phyloP scores from a whole-genome alignment of 78 protist genomes.

The Pigoraptor vietnamica region DNA sequence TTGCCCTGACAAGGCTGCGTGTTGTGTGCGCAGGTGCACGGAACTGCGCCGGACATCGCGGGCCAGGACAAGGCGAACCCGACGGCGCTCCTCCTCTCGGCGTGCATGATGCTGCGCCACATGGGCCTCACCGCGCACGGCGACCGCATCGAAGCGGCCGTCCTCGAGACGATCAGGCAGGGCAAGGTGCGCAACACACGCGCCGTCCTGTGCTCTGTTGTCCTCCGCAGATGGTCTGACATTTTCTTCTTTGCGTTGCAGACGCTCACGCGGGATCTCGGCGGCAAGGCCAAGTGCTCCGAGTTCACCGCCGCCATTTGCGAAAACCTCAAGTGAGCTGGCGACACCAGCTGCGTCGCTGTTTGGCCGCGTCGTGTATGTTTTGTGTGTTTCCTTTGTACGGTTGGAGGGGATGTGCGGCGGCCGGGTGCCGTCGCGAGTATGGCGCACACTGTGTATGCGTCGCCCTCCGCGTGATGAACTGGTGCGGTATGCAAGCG shows the following conservation, averaged over 20 bases:
- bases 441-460: too few species aligned
- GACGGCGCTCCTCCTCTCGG: conserved; percentile 44
- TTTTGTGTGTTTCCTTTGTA: too few species aligned
- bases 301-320: conserved; percentile 60
- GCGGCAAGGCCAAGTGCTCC: conserved; percentile 49
- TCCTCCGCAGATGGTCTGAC: neutral
- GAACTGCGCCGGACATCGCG: conserved; percentile 62
- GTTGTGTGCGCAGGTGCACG: conserved; percentile 53
- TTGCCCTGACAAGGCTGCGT: too few species aligned
- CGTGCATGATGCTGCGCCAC: conserved; percentile 51
- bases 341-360: too few species aligned
- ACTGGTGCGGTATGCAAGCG: too few species aligned
- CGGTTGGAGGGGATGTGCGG: neutral
- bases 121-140: conserved; percentile 43
- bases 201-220: too few species aligned
- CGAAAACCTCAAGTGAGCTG: neutral
- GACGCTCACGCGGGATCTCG: conserved; percentile 50
- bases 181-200: conserved; percentile 33
- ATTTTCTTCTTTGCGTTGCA: neutral
- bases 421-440: too few species aligned
- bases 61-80: conserved; percentile 73
- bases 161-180: conserved; percentile 24
- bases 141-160: conserved; percentile 46
- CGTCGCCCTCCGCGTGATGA: too few species aligned
- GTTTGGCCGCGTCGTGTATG: too few species aligned